Conservation (phyloP, 192 early-diverging fungal genomes). For the Phycomyces nitens region DNA sequence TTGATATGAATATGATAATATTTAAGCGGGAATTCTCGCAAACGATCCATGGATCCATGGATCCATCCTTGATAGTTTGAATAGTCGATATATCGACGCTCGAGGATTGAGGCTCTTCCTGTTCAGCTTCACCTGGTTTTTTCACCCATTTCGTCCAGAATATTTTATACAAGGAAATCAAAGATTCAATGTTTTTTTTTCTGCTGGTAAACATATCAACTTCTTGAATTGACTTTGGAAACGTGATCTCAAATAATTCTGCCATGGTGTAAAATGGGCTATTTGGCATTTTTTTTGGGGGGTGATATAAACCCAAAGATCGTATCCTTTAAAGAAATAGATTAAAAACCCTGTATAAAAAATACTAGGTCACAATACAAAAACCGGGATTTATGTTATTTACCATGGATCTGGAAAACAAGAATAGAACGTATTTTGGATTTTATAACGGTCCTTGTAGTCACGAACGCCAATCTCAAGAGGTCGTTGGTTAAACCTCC, state of each 20-base stretch:
- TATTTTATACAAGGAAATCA: slow-evolving; percentile 12
- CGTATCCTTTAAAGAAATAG: slow-evolving; percentile 7
- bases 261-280: background rate
- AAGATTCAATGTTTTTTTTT: slow-evolving; percentile 9
- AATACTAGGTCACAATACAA: slow-evolving; percentile 1
- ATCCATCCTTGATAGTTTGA: slow-evolving; percentile 2
- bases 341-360: slow-evolving; percentile 7
- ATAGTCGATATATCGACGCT: slow-evolving; percentile 6
- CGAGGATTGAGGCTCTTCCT: background rate
- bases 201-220: background rate
- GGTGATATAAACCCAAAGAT: background rate
- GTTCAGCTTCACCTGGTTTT: slow-evolving; percentile 12
- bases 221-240: slow-evolving; percentile 2
- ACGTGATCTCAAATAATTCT: background rate
- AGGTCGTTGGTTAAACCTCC: slow-evolving; percentile 5
- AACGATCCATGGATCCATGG: background rate
- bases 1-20: too few species aligned
- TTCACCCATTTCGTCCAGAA: slow-evolving; percentile 6
- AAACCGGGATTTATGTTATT: slow-evolving; percentile 2
- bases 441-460: background rate
- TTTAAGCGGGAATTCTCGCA: background rate
- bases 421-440: slow-evolving; percentile 7
- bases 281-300: slow-evolving; percentile 16
- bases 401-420: slow-evolving; percentile 8
- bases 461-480: slow-evolving; percentile 3